phyloP scores from a whole-genome alignment of 2,329 filamentous ascomycete genomes.

The Coniella lustricola region DNA sequence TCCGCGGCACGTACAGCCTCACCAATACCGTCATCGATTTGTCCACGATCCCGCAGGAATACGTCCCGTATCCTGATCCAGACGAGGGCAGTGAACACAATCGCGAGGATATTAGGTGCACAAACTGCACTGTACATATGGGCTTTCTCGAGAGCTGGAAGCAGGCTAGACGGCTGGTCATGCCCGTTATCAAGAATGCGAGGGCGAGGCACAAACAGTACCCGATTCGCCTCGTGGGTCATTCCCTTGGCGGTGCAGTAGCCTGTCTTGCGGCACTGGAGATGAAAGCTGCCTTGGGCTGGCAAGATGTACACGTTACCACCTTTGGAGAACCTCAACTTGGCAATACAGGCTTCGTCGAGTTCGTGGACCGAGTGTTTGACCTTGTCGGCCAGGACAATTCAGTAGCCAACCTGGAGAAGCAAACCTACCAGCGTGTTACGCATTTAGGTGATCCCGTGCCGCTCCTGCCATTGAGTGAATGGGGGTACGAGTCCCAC shows the following conservation, averaged over 20 bases:
- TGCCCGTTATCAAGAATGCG: constrained; percentile 58
- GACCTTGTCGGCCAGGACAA: constrained; percentile 26
- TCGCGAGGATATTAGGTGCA: constrained; percentile 46
- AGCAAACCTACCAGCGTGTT: constrained; percentile 60
- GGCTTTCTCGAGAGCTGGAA: constrained; percentile 86
- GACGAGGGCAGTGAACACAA: constrained; percentile 28
- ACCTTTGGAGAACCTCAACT: constrained; percentile 85
- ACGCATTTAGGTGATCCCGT: constrained; percentile 86
- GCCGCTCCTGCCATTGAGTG: constrained; percentile 72
- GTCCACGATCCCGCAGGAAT: constrained; percentile 81
- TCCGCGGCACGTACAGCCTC: constrained; percentile 90
- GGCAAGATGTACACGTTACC: constrained; percentile 67
- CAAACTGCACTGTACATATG: constrained; percentile 85
- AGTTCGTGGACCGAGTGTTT: constrained; percentile 50
- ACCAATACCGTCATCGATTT: constrained; percentile 87
- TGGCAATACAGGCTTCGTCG: constrained; percentile 50
- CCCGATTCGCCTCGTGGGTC: constrained; percentile 72
- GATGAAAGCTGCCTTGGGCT: constrained; percentile 63
- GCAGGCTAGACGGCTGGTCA: constrained; percentile 61
- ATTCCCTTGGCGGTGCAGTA: constrained; percentile 88
- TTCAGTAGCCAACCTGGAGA: constrained; percentile 23
- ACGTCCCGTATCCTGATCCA: constrained; percentile 72
- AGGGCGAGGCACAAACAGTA: constrained; percentile 60
- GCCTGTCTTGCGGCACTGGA: constrained; percentile 83
- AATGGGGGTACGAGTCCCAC: constrained; percentile 86